Evolutionary conservation across 2,329 filamentous ascomycete genomes (phyloP).

Genomic region (Ceratocystis cacaofunesta): DNA sequence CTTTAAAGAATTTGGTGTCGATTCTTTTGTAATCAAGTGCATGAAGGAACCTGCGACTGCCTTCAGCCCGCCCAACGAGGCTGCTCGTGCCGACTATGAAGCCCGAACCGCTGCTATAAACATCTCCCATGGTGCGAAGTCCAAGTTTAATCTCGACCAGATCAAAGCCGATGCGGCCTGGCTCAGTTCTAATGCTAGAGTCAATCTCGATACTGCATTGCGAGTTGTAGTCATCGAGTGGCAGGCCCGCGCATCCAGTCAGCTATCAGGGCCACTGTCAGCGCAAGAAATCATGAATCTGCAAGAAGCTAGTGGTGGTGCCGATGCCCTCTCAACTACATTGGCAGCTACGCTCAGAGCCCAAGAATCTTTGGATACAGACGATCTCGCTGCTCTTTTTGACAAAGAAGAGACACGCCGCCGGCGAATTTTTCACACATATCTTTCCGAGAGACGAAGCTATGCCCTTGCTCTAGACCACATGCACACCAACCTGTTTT

Average conservation of each 20-base stretch:
- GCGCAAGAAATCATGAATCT: constrained; percentile 65
- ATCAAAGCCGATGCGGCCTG: constrained; percentile 77
- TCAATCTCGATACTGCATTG: constrained; percentile 72
- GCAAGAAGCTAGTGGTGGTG: constrained; percentile 55
- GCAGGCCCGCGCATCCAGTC: constrained; percentile 60
- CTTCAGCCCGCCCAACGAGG: constrained; percentile 46
- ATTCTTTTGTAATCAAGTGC: constrained; percentile 51
- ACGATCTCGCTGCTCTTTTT: constrained; percentile 43
- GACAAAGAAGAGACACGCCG: constrained; percentile 47
- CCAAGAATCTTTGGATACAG: constrained; percentile 34
- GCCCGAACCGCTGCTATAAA: constrained; percentile 79
- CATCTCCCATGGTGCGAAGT: constrained; percentile 51
- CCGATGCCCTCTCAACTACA: constrained; percentile 42
- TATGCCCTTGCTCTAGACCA: constrained; percentile 50
- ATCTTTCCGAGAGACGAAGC: constrained; percentile 55
- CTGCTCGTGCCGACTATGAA: constrained; percentile 59
- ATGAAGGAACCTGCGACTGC: constrained; percentile 54
- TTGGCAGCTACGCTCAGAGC: constrained; percentile 40
- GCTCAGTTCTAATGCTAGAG: constrained; percentile 61
- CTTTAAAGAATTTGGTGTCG: constrained; percentile 55
- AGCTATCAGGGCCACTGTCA: constrained; percentile 57
- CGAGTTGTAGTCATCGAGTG: constrained; percentile 70
- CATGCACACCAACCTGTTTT: constrained; percentile 35
- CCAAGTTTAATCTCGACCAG: constrained; percentile 56
- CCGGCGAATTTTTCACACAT: constrained; percentile 53